phyloP scores from a whole-genome alignment of 805 yeast species.

The Saccharomycopsis capsularis region DNA sequence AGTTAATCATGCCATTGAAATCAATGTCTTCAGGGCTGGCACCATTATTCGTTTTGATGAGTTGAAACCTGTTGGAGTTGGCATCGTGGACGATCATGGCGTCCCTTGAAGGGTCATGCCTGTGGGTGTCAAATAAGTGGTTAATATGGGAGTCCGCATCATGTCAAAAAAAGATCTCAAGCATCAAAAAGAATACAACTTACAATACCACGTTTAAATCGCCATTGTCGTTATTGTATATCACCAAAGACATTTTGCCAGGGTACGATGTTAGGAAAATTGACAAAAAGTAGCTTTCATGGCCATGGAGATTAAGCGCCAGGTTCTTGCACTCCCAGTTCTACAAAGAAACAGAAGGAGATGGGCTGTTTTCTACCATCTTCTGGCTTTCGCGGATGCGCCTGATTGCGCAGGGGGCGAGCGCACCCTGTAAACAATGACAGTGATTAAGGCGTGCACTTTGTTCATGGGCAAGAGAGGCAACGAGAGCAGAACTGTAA shows the following conservation, averaged over 20 bases:
- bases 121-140: neutral
- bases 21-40: neutral
- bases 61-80: slow-evolving; percentile 14
- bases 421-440: too few relatives aligned
- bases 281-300: too few relatives aligned
- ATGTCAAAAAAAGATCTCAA: neutral
- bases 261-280: too few relatives aligned
- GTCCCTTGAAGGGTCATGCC: slow-evolving; percentile 21
- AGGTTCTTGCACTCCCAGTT: too few relatives aligned
- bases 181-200: slow-evolving; percentile 1
- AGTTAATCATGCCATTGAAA: neutral
- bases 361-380: too few relatives aligned
- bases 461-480: too few relatives aligned
- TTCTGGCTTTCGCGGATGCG: too few relatives aligned
- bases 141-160: neutral
- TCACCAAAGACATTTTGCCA: slow-evolving; percentile 19
- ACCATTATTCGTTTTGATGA: slow-evolving; percentile 9
- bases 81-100: slow-evolving; percentile 20
- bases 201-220: slow-evolving; percentile 18
- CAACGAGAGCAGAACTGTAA: too few relatives aligned
- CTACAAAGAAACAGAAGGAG: too few relatives aligned
- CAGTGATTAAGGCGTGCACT: too few relatives aligned
- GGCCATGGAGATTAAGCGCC: too few relatives aligned
- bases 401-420: too few relatives aligned
- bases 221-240: slow-evolving; percentile 11